Evolutionary conservation across 306 rosid genomes (phyloP).

Genomic region (Prunus dulcis): DNA sequence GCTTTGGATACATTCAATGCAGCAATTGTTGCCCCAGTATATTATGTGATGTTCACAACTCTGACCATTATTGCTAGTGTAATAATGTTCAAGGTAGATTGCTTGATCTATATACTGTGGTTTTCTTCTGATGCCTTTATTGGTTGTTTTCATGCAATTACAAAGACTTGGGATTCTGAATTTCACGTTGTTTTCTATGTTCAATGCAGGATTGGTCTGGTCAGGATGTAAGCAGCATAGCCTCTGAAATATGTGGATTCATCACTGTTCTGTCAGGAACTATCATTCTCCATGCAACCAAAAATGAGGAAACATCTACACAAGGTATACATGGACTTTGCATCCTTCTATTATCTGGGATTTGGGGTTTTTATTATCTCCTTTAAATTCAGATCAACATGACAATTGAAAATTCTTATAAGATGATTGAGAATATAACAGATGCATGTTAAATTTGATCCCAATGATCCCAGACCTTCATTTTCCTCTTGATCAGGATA

Average conservation of each 20-base stretch:
- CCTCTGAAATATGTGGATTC: conserved; percentile 92
- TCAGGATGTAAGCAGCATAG: conserved; percentile 70
- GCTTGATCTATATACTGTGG: conserved; percentile 7
- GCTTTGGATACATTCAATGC: conserved; percentile 87
- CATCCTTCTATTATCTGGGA: background rate
- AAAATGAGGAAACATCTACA: conserved; percentile 63
- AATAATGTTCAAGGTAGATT: conserved; percentile 80
- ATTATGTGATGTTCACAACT: conserved; percentile 94
- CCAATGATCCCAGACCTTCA: background rate
- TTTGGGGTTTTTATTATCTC: background rate
- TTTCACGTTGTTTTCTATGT: conserved; percentile 17
- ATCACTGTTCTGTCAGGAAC: conserved; percentile 91
- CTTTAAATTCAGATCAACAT: background rate
- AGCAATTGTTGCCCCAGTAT: conserved; percentile 81
- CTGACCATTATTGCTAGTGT: conserved; percentile 83
- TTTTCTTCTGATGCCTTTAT: conserved; percentile 7
- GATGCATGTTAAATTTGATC: background rate
- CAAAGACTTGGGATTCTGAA: background rate
- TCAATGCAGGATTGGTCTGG: conserved; percentile 86
- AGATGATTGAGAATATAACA: background rate
- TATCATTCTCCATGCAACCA: conserved; percentile 74
- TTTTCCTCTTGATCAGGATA: background rate
- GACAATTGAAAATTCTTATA: background rate
- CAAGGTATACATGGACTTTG: conserved; percentile 48
- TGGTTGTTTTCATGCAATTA: background rate